A percentile compares a stretch with the other conserved stretches of the same genome.
These are phyloP conservation scores for Isabelozyma heimii DNA, from an alignment of 805 yeast genomes.

Conservation along the genomic window DNA sequence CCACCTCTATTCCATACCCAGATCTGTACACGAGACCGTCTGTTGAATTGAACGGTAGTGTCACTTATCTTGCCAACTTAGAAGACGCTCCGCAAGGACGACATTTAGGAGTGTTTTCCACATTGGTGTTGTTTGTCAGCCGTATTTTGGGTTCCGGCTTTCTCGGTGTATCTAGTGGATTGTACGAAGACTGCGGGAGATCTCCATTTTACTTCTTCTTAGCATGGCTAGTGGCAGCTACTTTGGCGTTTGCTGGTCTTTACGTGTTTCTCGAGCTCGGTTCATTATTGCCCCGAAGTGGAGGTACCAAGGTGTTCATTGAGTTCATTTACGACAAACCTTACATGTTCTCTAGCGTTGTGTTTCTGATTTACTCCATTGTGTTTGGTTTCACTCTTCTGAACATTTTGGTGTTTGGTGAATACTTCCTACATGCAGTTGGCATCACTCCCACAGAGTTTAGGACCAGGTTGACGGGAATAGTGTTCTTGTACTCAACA, in stretches of 20 bases:
- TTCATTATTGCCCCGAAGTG: conserved; percentile 66
- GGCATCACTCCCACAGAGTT: conserved; percentile 38
- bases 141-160: conserved; percentile 79
- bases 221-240: conserved; percentile 63
- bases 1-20: not conserved
- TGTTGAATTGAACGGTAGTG: conserved; percentile 7
- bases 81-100: conserved; percentile 72
- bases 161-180: conserved; percentile 67
- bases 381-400: conserved; percentile 55
- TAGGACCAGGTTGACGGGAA: conserved; percentile 31
- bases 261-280: conserved; percentile 70
- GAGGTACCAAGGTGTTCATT: conserved; percentile 72
- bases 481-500: conserved; percentile 23
- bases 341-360: conserved; percentile 49
- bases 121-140: conserved; percentile 60
- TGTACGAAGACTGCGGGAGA: conserved; percentile 67
- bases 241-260: conserved; percentile 64
- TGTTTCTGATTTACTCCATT: conserved; percentile 48
- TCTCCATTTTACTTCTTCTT: conserved; percentile 57
- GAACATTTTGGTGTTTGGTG: conserved; percentile 60
- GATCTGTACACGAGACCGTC: conserved; percentile 4
- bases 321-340: conserved; percentile 68
- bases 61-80: conserved; percentile 25
- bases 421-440: conserved; percentile 48
- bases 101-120: conserved; percentile 67